Evolutionary conservation across 2,329 filamentous ascomycete genomes (phyloP), one percentile per base, ranked within the genome.

Genomic region (Leptographium procerum): DNA sequence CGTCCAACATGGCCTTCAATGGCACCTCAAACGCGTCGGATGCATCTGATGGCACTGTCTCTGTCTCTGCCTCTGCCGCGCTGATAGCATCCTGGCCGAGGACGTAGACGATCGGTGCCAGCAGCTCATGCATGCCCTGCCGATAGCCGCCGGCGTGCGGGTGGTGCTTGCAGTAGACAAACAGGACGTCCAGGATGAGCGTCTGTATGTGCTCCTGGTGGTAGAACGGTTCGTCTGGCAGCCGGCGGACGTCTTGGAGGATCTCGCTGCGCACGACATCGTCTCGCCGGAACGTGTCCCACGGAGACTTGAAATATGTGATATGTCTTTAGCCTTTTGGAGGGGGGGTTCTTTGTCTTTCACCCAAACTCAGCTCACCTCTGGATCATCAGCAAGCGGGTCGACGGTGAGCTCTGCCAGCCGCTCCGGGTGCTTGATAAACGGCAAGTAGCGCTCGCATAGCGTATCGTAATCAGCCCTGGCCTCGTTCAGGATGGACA

Each of bases 71-170:
- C 5, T 16, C 24, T 4, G 11, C 53, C 24, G 24, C 54, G 9
- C 88, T 79, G 55, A 96, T 76, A 8, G 91, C 87, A 72, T 99
- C 94, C 65, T 86, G 79, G 64, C 91, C 84, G 7, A 97, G 75
- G 2, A 90, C 88, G 79, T 90, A 90, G 8, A 96, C 75, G 43
- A 99, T 84, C 0, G 94, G 91, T 0, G 94, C 94, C 16, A 97
- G 77, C 50, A 99, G 77, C 72, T 99, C 94, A 69, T 99, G 94
- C 92, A 99, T 99, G 13, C 94, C 94, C 73, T 99, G 94, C n/a
- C 94, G 84, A 69, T 99, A 99, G 22, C 84, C 91, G 19, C 90
- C 90, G 57, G 90, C 80, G 64, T 87, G 84, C 1, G 89, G 89
- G 67, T 97, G 89, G 57, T 95, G 80, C 71, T 96, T 97, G 74